A percentile compares a stretch with the other conserved stretches of the same genome.
Evolutionary conservation across 768 basidiomycete species (phyloP).

Genomic region (Tylopilus sp.): DNA sequence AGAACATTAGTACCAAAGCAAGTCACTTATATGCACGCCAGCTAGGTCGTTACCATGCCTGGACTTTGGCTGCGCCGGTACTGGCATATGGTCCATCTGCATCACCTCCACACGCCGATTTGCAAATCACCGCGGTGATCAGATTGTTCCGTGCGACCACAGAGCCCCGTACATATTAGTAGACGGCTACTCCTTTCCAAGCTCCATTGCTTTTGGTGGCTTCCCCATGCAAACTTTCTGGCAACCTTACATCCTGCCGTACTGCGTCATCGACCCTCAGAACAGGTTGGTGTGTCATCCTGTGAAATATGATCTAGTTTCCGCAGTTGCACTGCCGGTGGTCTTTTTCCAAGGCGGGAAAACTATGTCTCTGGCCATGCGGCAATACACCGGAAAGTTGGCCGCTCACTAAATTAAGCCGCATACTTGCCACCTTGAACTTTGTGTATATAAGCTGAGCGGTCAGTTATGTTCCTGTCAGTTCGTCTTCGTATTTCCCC

Average conservation of each 20-base stretch:
- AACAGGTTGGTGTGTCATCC: not conserved
- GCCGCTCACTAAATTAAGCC: not conserved
- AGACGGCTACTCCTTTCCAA: not conserved
- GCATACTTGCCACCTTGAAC: not conserved
- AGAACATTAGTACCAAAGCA: not conserved
- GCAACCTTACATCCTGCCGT: not conserved
- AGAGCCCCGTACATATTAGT: too few species aligned
- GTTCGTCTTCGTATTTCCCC: not conserved
- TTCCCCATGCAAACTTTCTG: not conserved
- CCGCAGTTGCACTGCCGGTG: not conserved
- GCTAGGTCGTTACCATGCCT: not conserved
- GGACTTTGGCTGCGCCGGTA: not conserved
- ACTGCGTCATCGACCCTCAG: not conserved
- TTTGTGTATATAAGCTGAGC: constrained; percentile 4
- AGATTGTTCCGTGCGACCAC: not conserved
- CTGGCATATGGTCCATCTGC: not conserved
- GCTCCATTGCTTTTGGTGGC: too few species aligned
- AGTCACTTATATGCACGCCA: not conserved
- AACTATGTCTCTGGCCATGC: not conserved
- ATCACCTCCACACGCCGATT: not conserved
- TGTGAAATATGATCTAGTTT: not conserved
- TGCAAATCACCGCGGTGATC: not conserved
- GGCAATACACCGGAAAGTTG: not conserved
- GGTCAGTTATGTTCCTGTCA: not conserved
- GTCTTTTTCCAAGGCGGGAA: not conserved